These are phyloP conservation scores for Fusarium albosuccineum DNA, from an alignment of 2,329 filamentous ascomycete genomes.

Conservation along the genomic window DNA sequence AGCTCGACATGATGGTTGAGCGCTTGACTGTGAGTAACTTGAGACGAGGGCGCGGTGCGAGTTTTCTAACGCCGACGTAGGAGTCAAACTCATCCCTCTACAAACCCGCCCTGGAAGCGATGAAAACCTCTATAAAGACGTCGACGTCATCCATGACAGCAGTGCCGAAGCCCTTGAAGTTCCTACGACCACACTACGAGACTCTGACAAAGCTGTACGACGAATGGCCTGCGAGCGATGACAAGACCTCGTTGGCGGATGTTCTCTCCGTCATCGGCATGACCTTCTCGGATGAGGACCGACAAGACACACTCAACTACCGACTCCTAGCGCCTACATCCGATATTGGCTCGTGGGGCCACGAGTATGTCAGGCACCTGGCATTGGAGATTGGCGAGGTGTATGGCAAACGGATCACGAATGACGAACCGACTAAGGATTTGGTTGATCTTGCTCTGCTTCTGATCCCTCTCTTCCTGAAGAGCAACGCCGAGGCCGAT, in stretches of 20 bases:
- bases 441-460: conserved; percentile 85
- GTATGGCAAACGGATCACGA: conserved; percentile 86
- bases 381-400: conserved; percentile 97
- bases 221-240: conserved; percentile 83
- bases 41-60: background rate
- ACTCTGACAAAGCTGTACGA: conserved; percentile 89
- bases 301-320: conserved; percentile 96
- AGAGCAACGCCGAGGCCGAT: conserved; percentile 98
- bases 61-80: conserved; percentile 59
- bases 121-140: conserved; percentile 99
- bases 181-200: conserved; percentile 96
- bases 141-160: conserved; percentile 99
- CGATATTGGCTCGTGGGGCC: conserved; percentile 97
- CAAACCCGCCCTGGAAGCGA: conserved; percentile 91
- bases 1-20: conserved; percentile 98
- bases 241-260: conserved; percentile 93
- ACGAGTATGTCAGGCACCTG: conserved; percentile 97
- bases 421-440: conserved; percentile 86
- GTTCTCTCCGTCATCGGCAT: conserved; percentile 97
- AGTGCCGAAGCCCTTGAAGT: conserved; percentile 98
- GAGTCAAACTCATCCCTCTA: conserved; percentile 90
- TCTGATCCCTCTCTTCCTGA: conserved; percentile 93
- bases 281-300: conserved; percentile 97
- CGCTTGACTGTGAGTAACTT: conserved; percentile 78
- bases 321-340: conserved; percentile 88